A percentile compares a stretch with the other conserved stretches of the same genome.
phyloP scores from a whole-genome alignment of 306 rosid genomes.

The Quercus mongolica region DNA sequence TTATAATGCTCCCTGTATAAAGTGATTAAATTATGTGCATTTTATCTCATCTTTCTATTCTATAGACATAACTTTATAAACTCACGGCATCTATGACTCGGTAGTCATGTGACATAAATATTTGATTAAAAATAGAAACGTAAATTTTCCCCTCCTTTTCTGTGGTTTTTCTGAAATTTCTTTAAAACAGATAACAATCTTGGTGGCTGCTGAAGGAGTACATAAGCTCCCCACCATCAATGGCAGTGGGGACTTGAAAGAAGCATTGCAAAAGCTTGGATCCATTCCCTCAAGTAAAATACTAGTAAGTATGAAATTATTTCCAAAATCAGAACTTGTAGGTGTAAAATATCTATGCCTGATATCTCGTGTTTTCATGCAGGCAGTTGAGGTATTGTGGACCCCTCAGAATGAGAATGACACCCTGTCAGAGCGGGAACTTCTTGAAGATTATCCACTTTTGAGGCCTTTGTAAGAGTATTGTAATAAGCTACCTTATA shows the following conservation, averaged over 20 bases:
- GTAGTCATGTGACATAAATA: not conserved
- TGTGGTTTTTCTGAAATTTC: not conserved
- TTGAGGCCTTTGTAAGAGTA: slow-evolving; percentile 72
- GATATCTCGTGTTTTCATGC: slow-evolving; percentile 21
- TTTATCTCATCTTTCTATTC: not conserved
- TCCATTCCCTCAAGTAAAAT: slow-evolving; percentile 83
- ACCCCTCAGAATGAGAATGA: slow-evolving; percentile 98
- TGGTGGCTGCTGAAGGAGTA: slow-evolving; percentile 95
- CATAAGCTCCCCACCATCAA: slow-evolving; percentile 83
- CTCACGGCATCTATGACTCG: not conserved
- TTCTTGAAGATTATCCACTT: slow-evolving; percentile 97
- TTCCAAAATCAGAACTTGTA: not conserved
- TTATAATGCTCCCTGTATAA: not conserved
- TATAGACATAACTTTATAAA: not conserved
- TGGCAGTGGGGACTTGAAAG: slow-evolving; percentile 83
- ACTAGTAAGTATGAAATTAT: slow-evolving; percentile 48
- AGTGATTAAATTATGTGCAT: not conserved
- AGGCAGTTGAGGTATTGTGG: slow-evolving; percentile 99
- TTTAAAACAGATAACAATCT: slow-evolving; percentile 67
- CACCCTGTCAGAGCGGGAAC: slow-evolving; percentile 87
- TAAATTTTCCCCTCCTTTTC: not conserved
- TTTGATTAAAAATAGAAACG: not conserved
- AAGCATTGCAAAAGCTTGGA: slow-evolving; percentile 90
- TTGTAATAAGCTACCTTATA: slow-evolving; percentile 4
- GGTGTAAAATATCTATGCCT: not conserved